Percentiles rank a stretch among this genome's conserved stretches.
phyloP scores from a whole-genome alignment of 2,329 filamentous ascomycete genomes.

The Clarireedia hainanense region DNA sequence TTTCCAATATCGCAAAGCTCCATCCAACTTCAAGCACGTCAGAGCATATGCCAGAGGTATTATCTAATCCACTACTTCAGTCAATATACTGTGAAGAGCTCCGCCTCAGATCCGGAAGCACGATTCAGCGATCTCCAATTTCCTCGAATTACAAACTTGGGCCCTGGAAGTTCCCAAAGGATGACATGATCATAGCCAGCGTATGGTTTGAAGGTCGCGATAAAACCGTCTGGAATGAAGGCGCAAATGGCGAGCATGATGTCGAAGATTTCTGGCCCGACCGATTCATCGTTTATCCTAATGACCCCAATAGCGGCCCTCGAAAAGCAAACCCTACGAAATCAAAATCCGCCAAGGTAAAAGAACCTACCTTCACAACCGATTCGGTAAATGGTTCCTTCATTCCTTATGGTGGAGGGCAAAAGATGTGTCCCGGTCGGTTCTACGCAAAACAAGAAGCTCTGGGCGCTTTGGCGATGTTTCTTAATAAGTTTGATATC shows the following conservation, averaged over 20 bases:
- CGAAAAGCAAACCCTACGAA: neutral
- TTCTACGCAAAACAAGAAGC: constrained; percentile 32
- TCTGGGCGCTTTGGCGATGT: constrained; percentile 26
- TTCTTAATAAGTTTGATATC: constrained; percentile 29
- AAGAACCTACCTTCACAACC: constrained; percentile 20
- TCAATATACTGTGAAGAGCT: constrained; percentile 32
- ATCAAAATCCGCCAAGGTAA: neutral
- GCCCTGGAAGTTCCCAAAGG: constrained; percentile 25
- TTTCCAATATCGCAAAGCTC: constrained; percentile 8
- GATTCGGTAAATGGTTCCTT: constrained; percentile 28
- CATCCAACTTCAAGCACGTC: neutral
- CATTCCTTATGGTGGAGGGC: constrained; percentile 31
- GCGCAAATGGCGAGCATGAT: constrained; percentile 22
- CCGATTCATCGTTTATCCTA: constrained; percentile 29
- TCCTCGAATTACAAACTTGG: constrained; percentile 23
- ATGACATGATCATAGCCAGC: constrained; percentile 21
- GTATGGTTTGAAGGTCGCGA: constrained; percentile 19
- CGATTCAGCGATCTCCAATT: constrained; percentile 14
- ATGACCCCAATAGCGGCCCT: constrained; percentile 25
- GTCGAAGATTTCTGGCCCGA: constrained; percentile 31
- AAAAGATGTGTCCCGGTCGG: constrained; percentile 30
- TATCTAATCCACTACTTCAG: constrained; percentile 26
- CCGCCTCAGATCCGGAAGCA: constrained; percentile 21
- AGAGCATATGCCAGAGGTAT: constrained; percentile 14
- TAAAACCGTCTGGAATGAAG: constrained; percentile 26